Percentiles rank a stretch among this genome's conserved stretches.
These are phyloP conservation scores for Abrus pulchellus DNA, from an alignment of 306 rosid species.

Conservation along the genomic window DNA sequence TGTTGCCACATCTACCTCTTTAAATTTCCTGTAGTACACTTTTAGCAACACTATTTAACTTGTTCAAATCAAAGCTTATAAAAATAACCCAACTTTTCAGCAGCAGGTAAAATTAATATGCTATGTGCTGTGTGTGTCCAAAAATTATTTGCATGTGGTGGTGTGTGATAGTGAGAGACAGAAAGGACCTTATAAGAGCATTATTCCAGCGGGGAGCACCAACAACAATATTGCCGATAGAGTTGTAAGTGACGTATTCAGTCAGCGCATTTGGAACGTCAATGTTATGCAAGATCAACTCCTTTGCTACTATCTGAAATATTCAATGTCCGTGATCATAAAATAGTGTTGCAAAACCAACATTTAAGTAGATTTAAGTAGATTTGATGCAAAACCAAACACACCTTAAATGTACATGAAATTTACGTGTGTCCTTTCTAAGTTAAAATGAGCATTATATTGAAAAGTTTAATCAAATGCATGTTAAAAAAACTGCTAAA, in stretches of 20 bases:
- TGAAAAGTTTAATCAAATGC: background rate
- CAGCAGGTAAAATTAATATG: background rate
- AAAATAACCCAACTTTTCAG: background rate
- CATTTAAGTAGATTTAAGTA: no score
- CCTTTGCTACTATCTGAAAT: conserved; percentile 73
- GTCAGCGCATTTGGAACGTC: conserved; percentile 69
- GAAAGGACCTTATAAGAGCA: conserved; percentile 61
- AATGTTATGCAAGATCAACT: conserved; percentile 70
- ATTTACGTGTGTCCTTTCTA: background rate
- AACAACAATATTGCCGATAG: conserved; percentile 68
- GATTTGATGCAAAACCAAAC: no score
- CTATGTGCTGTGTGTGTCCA: background rate
- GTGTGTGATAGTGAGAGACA: no score
- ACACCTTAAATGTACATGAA: background rate
- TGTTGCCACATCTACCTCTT: conserved; percentile 67
- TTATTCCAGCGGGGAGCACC: conserved; percentile 75
- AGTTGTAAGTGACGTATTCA: conserved; percentile 54
- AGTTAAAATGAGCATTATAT: background rate
- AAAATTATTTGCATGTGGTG: background rate
- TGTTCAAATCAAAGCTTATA: background rate
- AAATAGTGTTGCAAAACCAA: no score
- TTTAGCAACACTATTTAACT: background rate
- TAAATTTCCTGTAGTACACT: conserved; percentile 66
- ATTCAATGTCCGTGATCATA: conserved; percentile 6
- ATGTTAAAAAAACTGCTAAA: no score